These are phyloP conservation scores for Avena atlantica DNA, from an alignment of 176 grass and related monocot species.

Conservation along the genomic window DNA sequence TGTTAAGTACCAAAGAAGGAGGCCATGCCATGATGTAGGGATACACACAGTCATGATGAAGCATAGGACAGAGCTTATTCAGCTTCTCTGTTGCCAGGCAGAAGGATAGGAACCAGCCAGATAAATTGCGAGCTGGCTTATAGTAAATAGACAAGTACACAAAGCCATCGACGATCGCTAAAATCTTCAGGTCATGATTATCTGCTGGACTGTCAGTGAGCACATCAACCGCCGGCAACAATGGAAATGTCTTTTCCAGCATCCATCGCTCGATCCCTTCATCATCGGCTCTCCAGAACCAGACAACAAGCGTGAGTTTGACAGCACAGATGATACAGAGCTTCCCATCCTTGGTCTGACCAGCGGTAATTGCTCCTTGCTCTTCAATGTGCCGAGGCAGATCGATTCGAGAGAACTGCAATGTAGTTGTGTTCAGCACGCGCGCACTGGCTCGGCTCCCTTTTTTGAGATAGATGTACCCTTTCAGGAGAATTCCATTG, in stretches of 20 bases:
- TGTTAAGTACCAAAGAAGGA: neutral
- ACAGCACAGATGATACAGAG: neutral
- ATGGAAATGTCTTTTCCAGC: neutral
- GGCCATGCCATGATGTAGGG: constrained; percentile 17
- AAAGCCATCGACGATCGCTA: neutral
- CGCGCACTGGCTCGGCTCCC: neutral
- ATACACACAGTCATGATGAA: neutral
- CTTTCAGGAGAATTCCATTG: neutral
- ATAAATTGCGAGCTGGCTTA: neutral
- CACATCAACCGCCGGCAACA: neutral
- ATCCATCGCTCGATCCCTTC: neutral
- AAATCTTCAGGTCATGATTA: neutral
- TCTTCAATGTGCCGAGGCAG: neutral
- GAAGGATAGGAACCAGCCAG: neutral
- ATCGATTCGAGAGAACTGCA: neutral
- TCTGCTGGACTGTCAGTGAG: too few relatives aligned
- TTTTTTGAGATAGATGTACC: neutral
- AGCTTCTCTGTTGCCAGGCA: constrained; percentile 2
- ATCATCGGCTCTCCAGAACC: neutral
- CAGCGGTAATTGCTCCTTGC: neutral
- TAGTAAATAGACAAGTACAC: neutral
- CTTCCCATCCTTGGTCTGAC: neutral
- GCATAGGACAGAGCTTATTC: neutral
- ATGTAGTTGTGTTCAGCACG: neutral
- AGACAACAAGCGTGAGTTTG: neutral